Evolutionary conservation across 129 eudicot species (phyloP).

Genomic region (Artemisia tridentata): DNA sequence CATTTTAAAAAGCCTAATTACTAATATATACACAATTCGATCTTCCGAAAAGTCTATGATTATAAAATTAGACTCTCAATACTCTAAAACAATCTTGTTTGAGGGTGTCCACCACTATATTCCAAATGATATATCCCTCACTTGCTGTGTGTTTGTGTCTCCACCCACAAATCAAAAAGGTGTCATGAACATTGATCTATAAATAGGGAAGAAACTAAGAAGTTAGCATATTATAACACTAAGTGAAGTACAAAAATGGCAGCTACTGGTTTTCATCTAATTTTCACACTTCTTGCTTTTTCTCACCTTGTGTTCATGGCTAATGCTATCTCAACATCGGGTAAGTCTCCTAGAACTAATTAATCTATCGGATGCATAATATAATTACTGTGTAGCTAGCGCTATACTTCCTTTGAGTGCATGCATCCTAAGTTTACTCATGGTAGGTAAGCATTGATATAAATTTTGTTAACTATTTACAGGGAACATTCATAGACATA

Average conservation of each 20-base stretch:
- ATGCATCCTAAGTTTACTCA: slow-evolving; percentile 6
- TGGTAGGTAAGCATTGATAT: slow-evolving; percentile 3
- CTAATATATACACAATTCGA: background rate
- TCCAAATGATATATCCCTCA: slow-evolving; percentile 33
- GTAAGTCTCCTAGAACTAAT: slow-evolving; percentile 22
- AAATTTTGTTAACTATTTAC: background rate
- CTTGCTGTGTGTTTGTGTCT: slow-evolving; percentile 44
- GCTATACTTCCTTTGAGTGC: slow-evolving; percentile 7
- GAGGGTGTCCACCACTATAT: slow-evolving; percentile 36
- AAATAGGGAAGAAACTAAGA: slow-evolving; percentile 31
- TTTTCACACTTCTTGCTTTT: slow-evolving; percentile 41
- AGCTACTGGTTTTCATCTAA: slow-evolving; percentile 30
- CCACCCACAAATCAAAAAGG: slow-evolving; percentile 41
- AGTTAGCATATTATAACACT: slow-evolving; percentile 14
- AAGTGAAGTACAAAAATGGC: slow-evolving; percentile 33
- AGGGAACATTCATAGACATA: slow-evolving; percentile 31
- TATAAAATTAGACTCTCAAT: slow-evolving; percentile 6
- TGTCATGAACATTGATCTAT: slow-evolving; percentile 30
- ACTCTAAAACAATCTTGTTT: slow-evolving; percentile 22
- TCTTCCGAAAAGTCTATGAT: slow-evolving; percentile 6
- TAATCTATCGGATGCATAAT: background rate
- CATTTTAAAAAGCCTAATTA: background rate
- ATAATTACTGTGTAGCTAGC: background rate
- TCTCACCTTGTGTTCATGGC: slow-evolving; percentile 36
- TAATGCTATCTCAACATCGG: slow-evolving; percentile 31